Evolutionary conservation across 1,284 basidiomycete species (phyloP).

Genomic region (Puccinia novopanici): DNA sequence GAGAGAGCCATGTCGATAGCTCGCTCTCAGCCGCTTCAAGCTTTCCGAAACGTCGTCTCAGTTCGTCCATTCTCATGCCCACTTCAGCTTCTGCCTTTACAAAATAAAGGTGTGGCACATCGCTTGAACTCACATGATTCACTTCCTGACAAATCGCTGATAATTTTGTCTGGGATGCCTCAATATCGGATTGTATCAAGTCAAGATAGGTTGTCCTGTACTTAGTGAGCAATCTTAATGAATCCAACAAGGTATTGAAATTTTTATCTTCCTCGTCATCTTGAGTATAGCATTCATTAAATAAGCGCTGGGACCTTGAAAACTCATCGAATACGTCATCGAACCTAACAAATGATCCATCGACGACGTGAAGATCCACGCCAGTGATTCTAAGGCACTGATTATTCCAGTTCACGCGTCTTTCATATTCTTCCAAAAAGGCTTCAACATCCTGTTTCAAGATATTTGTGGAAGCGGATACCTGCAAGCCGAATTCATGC

Average conservation of each 20-base stretch:
- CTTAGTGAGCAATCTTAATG: conserved; percentile 10
- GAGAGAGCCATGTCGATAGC: conserved; percentile 1
- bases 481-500: not conserved
- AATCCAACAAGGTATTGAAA: conserved; percentile 1
- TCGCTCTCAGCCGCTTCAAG: conserved; percentile 20
- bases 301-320: not conserved
- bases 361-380: conserved; percentile 2
- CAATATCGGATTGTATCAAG: conserved; percentile 6
- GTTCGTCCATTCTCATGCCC: not conserved
- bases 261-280: not conserved
- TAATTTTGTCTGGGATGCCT: conserved; percentile 8
- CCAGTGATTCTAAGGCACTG: conserved; percentile 13
- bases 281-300: not conserved
- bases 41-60: conserved; percentile 16
- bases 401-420: conserved; percentile 20
- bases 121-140: not conserved
- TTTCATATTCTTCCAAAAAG: conserved; percentile 22
- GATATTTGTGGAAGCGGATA: not conserved
- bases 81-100: not conserved
- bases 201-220: not conserved
- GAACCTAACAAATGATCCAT: conserved; percentile 12
- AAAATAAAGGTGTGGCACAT: conserved; percentile 21
- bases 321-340: conserved; percentile 19
- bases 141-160: conserved; percentile 20
- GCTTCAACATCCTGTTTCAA: conserved; percentile 12